Base-by-base conservation (phyloP, 2,329 filamentous ascomycete species). In the Magnaporthiopsis rhizophila region DNA sequence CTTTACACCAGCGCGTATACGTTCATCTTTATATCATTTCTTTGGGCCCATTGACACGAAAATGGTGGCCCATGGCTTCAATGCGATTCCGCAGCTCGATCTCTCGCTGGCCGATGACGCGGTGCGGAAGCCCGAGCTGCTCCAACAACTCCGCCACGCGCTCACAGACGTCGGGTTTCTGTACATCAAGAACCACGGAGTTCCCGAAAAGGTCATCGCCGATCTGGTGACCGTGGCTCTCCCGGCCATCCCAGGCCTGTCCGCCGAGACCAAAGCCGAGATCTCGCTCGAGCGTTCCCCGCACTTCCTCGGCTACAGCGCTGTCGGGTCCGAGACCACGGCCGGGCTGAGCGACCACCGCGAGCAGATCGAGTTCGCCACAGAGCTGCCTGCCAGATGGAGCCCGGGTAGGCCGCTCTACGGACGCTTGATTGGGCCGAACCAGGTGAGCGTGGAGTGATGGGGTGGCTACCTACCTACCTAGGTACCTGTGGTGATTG, bases 301-400 rank as follows among this genome's bases (percentile, higher is more conserved):
- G 12, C 84, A 86, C 69, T 86, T 88, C 64, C 74, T 88, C 2
- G 85, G 85, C 0, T 87, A 86, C 69, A 84, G 81, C 66, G 79
- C 76, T 0, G 78, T 79, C 24, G 84, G 83, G 0, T 75, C 80
- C 30, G 85, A 87, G 70, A 83, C 74, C 0, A 88, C 86, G 1
- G 80, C 81, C 0, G 82, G 83, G 0, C 72, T 74, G 62, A 68
- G 72, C 18, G 85, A 88, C 69, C 73, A 76, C 24, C 74, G 84
- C 24, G 84, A 88, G 70, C 85, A 87, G 68, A 82, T 86, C 61
- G 84, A 87, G 69, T 83, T 84, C 69, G 84, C 82, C 18, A 86
- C 83, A 0, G 84, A 87, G 67, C 72, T 86, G 36, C 65, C 72
- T 0, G 75, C 72, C 0, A 75, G 69, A 1, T 78, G 77, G 70